These are phyloP conservation scores for Diaporthe aspalathi DNA, from an alignment of 2,329 filamentous ascomycete species.

Conservation along the genomic window DNA sequence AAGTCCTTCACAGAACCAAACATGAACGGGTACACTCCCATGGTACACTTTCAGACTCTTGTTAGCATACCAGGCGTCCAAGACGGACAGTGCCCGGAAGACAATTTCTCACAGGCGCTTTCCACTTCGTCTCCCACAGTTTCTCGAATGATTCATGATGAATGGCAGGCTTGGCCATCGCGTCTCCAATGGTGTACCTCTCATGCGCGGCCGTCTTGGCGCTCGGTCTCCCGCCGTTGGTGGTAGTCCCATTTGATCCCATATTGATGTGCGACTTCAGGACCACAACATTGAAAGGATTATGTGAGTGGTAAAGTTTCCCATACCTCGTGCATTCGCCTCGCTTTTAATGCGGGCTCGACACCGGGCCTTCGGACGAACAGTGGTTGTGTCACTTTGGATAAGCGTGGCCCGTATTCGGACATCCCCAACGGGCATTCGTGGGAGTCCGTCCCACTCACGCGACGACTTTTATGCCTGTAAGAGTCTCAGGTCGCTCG, in stretches of 20 bases:
- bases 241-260: background rate
- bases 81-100: background rate
- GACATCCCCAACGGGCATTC: slow-evolving; percentile 19
- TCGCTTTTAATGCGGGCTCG: background rate
- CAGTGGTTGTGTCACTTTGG: background rate
- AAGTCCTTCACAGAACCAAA: slow-evolving; percentile 77
- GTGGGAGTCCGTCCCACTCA: background rate
- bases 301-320: background rate
- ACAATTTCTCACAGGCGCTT: slow-evolving; percentile 64
- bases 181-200: slow-evolving; percentile 8
- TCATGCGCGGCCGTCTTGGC: background rate
- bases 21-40: slow-evolving; percentile 71
- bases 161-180: slow-evolving; percentile 18
- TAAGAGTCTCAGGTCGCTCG: background rate
- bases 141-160: slow-evolving; percentile 55
- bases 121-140: slow-evolving; percentile 83
- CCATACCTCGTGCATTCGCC: no score
- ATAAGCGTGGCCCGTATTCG: background rate
- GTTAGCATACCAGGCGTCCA: background rate
- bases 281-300: no score
- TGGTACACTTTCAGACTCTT: slow-evolving; percentile 7
- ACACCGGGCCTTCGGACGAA: background rate
- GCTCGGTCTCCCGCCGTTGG: background rate
- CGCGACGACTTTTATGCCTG: background rate
- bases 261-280: background rate